Evolutionary conservation across 2,329 filamentous ascomycete species (phyloP).

Genomic region (Trichophyton mentagrophytes): DNA sequence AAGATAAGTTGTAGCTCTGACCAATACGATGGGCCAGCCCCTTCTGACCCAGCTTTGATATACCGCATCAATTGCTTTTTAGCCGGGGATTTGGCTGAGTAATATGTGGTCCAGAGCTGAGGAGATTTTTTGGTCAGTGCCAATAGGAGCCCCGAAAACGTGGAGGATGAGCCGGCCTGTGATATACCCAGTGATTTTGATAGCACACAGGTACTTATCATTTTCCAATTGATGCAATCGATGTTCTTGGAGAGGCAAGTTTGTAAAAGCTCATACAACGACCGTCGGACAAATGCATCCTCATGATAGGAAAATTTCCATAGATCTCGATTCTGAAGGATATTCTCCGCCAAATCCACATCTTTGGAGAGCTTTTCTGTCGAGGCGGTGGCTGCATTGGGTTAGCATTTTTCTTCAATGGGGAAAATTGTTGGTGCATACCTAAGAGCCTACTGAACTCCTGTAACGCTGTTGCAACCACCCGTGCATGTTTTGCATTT

Average conservation of each 20-base stretch:
- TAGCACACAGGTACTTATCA: slow-evolving; percentile 57
- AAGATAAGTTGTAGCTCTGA: slow-evolving; percentile 51
- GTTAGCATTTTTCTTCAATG: not conserved
- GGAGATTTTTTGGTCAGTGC: slow-evolving; percentile 53
- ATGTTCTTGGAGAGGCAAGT: slow-evolving; percentile 38
- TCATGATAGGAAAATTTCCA: slow-evolving; percentile 47
- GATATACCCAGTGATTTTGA: slow-evolving; percentile 58
- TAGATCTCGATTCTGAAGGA: slow-evolving; percentile 51
- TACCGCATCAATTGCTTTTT: slow-evolving; percentile 54
- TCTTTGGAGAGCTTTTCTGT: slow-evolving; percentile 47
- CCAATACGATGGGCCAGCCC: slow-evolving; percentile 64
- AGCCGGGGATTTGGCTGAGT: slow-evolving; percentile 44
- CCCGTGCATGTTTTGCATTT: slow-evolving; percentile 70
- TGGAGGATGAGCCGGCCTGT: slow-evolving; percentile 61
- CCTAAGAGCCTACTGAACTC: slow-evolving; percentile 42
- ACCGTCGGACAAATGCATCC: slow-evolving; percentile 46
- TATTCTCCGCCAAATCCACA: slow-evolving; percentile 48
- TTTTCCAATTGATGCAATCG: slow-evolving; percentile 46
- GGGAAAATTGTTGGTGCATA: not conserved
- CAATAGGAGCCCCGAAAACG: slow-evolving; percentile 55
- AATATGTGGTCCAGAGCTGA: slow-evolving; percentile 59
- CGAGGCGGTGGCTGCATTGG: slow-evolving; percentile 22
- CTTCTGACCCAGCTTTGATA: slow-evolving; percentile 71
- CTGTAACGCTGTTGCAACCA: slow-evolving; percentile 49
- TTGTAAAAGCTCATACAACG: slow-evolving; percentile 45